Conservation (phyloP, 352 stramenopile genomes). For the Elongisporangium undulatum region DNA sequence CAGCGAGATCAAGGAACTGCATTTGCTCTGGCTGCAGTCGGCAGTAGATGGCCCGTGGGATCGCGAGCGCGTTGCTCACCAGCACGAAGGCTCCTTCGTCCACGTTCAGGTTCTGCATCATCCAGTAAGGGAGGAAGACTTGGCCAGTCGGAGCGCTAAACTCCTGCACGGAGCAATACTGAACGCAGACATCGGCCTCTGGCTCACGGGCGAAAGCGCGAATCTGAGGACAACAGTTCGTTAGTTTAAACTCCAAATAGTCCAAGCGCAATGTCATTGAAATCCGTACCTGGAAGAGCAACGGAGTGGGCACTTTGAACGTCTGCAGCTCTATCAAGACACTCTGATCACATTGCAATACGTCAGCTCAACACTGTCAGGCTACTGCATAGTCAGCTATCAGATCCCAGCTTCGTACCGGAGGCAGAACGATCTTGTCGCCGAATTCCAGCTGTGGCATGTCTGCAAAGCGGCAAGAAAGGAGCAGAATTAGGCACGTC, state of each 20-base stretch:
- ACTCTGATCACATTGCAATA: conserved; percentile 17
- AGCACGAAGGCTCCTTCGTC: conserved; percentile 30
- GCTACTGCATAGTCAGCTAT: neutral
- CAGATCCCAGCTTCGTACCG: conserved; percentile 14
- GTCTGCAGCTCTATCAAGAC: conserved; percentile 48
- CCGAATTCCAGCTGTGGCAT: conserved; percentile 66
- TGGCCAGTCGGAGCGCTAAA: conserved; percentile 52
- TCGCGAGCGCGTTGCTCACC: conserved; percentile 23
- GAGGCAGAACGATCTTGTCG: conserved; percentile 55
- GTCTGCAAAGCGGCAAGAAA: conserved; percentile 8
- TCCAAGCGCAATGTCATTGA: neutral
- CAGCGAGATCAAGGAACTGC: conserved; percentile 45
- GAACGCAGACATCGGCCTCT: neutral
- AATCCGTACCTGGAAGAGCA: conserved; percentile 41
- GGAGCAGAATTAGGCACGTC: neutral
- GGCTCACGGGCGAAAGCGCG: conserved; percentile 7
- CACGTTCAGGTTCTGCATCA: conserved; percentile 56
- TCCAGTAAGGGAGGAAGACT: conserved; percentile 62
- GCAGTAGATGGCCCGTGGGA: conserved; percentile 47
- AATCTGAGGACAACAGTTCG: conserved; percentile 11
- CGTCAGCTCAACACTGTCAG: neutral
- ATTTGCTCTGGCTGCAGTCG: conserved; percentile 43
- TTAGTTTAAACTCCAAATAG: neutral
- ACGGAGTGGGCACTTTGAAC: conserved; percentile 43
- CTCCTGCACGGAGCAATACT: conserved; percentile 63